Evolutionary conservation across 208 protist genomes (phyloP), one percentile per base, ranked within the genome.

Genomic region (Leishmania aethiopica): DNA sequence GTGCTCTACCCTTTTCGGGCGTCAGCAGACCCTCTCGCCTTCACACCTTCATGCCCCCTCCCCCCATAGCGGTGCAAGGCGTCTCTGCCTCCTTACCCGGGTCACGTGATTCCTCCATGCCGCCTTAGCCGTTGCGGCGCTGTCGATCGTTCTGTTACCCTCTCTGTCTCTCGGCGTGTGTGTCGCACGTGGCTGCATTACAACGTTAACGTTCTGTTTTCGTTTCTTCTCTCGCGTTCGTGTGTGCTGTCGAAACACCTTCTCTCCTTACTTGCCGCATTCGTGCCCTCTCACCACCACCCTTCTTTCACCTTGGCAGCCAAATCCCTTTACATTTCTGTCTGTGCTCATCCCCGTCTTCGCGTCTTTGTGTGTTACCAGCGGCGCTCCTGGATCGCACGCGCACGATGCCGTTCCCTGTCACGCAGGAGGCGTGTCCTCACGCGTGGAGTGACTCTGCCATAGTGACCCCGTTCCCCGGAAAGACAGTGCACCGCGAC

Each of bases 401-500:
- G 47, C 7, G 10, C 74, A 66, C 32, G 35, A 90, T 93, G 85
- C 83, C 80, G 55, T 97, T 94, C 78, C 32, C 84, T 40, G 25
- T 85, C 15, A 78, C 89, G 1, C 69, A 89, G 17, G 92, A 96
- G 78, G 89, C 88, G 37, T 98, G 95, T 71, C 88, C 90, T 15
- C 95, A 98, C 85, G 88, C 86, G 51, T 96, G 93, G 93, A 90
- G 95, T 78, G 93, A 98, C 35, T 79, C 87, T 1, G 84, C 79
- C 17, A 88, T 97, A 77, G 32, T 62, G 10, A 10, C 49, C 19
- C 91, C 92, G 13, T 77, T 81, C 37, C 73, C 81, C 53, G 66
- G 77, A 60, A 77, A 84, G 55, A 83, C 84, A n/a, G 86, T 98
- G 55, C 89, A 97, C 77, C 91, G 91, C 25, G 95, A 98, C 71